Conservation (phyloP, 2,329 filamentous ascomycete genomes). For the Blumeriella jaapii region DNA sequence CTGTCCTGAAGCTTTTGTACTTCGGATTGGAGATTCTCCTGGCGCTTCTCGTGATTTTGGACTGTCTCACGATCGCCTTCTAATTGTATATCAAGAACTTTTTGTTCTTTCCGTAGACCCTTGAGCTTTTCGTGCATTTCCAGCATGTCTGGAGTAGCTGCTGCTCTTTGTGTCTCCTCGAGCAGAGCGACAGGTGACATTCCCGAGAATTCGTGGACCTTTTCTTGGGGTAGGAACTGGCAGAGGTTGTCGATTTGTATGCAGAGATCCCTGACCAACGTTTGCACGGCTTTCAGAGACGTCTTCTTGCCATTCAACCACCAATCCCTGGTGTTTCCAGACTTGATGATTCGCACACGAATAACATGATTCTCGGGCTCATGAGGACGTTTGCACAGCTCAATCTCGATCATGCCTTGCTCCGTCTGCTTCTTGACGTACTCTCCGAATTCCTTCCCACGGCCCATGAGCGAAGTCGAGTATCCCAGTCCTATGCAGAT, state of each 20-base stretch:
- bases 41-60: constrained; percentile 56
- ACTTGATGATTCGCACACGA: constrained; percentile 63
- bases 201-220: constrained; percentile 85
- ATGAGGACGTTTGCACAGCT: constrained; percentile 56
- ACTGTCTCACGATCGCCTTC: constrained; percentile 51
- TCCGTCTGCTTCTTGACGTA: constrained; percentile 85
- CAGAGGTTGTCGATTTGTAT: constrained; percentile 98
- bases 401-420: constrained; percentile 77
- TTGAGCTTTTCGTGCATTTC: constrained; percentile 68
- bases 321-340: constrained; percentile 74
- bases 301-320: constrained; percentile 57
- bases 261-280: constrained; percentile 57
- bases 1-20: constrained; percentile 75
- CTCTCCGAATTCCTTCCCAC: constrained; percentile 73
- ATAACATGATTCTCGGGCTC: constrained; percentile 60
- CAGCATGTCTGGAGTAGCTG: constrained; percentile 71
- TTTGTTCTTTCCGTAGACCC: constrained; percentile 56
- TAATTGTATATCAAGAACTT: constrained; percentile 45
- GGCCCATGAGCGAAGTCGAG: constrained; percentile 68
- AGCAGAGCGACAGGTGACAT: constrained; percentile 73
- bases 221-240: constrained; percentile 92
- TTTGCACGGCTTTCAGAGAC: constrained; percentile 52
- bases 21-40: constrained; percentile 62
- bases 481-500: constrained; percentile 90
- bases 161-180: constrained; percentile 76